Base-by-base conservation (phyloP, 257 asterid species). In the Capsicum rhomboideum region DNA sequence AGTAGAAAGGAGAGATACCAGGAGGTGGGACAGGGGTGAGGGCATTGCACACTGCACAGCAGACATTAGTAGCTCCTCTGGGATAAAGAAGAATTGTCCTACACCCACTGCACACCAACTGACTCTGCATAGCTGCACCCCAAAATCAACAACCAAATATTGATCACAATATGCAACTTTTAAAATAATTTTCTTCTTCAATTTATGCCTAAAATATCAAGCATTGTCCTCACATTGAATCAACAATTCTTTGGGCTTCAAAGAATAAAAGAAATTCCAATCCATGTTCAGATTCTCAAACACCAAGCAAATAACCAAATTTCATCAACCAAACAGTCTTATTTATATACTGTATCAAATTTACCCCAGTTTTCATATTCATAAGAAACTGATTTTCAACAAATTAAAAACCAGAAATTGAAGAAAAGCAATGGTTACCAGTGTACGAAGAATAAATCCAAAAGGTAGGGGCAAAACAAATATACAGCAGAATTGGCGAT, bases 41-140 rank as follows among this genome's bases (percentile, higher is more conserved):
- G 64, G 90, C 88, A 90, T 90, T 94, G 85, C 99, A 96, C 83
- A 94, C 23, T n/a, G 99, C 90, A 61, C 99, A 96, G 88, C 99
- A 89, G 84, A 96, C 97, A 79, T 89, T 94, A 82, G 95, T 8
- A 82, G 98, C 96, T 84, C 98, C 99, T 87, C 98, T 88, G 44
- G 99, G 99, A 86, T 92, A 96, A 80, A 93, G 89, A 85, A 96
- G 97, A 68, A 92, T 85, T 80, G 91, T 94, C 89, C 98, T 90
- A 84, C 99, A 96, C 85, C 99, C 98, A 78, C 85, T 87, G 89
- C 99, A 96, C 83, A 96, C 91, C 71, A 96, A 85, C 84, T 94
- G 98, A 88, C 87, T 92, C 95, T 93, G 98, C 98, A 96, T 96
- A 82, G 85, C 95, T 92, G 85, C 59, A 26, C 74, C 6, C 68